Evolutionary conservation across 345 rosid genomes (phyloP), one percentile per base, ranked within the genome.

Genomic region (Eutrema heterophyllum): DNA sequence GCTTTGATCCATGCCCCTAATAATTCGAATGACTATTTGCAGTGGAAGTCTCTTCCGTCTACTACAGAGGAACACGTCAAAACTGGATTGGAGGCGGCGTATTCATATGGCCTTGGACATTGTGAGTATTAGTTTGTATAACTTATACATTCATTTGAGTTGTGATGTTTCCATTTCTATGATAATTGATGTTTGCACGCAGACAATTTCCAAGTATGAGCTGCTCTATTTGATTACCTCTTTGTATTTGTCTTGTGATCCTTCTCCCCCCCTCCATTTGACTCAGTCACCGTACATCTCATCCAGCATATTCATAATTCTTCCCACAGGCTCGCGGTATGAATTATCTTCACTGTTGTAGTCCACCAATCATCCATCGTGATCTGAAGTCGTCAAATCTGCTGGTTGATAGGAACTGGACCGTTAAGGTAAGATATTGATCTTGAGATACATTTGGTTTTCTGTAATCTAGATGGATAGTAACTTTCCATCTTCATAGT

Each of bases 321-420:
- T 43, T 67, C 73, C 57, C 73, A 30, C 88, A 91, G 99, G 99
- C 89, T 71, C 89, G 97, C 60, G 99, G 99, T 62, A 78, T 94
- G 97, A 94, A 86, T 83, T 94, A 94, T 81, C 97, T 94, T 84
- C 98, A 94, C 81, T 84, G 83, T 78, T 87, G 64, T 83, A 89
- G 82, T 77, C 99, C 99, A 15, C 97, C 97, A 24, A 84, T 95
- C 66, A 85, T 95, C 81, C 99, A 95, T 79, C 96, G 97, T 74
- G 99, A 95, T 82, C 86, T 95, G 87, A 95, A 93, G 91, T 91
- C 98, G 54, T 90, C 98, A 56, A 93, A 95, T 86, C 91, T 95
- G 56, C 83, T 95, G 40, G 99, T 95, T 73, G 99, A 92, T 76
- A 95, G 44, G 83, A 92, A 90, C 78, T 95, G 92, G 99, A 92